Percentiles rank a stretch among this genome's conserved stretches.
phyloP scores from a whole-genome alignment of 129 eudicot species.

The Deinandra increscens region DNA sequence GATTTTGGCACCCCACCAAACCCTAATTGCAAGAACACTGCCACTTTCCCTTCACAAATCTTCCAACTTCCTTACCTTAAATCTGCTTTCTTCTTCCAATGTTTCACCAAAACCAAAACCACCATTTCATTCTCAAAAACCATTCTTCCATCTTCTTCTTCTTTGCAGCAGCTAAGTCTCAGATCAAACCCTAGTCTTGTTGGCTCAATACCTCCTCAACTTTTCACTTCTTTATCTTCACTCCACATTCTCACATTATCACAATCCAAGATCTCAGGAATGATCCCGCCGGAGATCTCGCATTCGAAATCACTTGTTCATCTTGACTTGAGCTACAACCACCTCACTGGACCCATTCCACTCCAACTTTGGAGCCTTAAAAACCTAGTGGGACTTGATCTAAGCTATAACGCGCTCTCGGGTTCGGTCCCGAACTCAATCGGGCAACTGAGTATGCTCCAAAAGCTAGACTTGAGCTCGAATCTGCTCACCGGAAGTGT shows the following conservation, averaged over 20 bases:
- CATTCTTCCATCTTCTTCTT: neutral
- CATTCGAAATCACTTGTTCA: constrained; percentile 44
- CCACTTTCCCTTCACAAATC: constrained; percentile 64
- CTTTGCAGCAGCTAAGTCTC: constrained; percentile 68
- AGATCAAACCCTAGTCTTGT: constrained; percentile 59
- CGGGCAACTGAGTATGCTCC: constrained; percentile 61
- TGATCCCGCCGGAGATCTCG: constrained; percentile 48
- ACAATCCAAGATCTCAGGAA: constrained; percentile 56
- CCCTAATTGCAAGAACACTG: constrained; percentile 58
- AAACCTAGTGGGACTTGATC: constrained; percentile 62
- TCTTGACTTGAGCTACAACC: constrained; percentile 77
- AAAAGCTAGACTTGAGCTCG: constrained; percentile 80
- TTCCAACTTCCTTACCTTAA: constrained; percentile 68
- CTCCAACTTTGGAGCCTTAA: constrained; percentile 36
- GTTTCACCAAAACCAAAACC: constrained; percentile 55
- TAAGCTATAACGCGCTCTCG: constrained; percentile 65
- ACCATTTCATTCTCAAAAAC: constrained; percentile 32
- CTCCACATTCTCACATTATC: constrained; percentile 78
- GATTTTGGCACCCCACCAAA: constrained; percentile 71
- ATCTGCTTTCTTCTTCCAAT: constrained; percentile 53
- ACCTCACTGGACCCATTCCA: constrained; percentile 56
- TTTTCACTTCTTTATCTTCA: constrained; percentile 48
- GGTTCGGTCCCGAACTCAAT: constrained; percentile 47
- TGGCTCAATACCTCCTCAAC: constrained; percentile 60
- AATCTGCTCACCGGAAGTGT: constrained; percentile 53